Evolutionary conservation across 805 yeast species (phyloP), one percentile per base, ranked within the genome.

Genomic region (Ogataea pini): DNA sequence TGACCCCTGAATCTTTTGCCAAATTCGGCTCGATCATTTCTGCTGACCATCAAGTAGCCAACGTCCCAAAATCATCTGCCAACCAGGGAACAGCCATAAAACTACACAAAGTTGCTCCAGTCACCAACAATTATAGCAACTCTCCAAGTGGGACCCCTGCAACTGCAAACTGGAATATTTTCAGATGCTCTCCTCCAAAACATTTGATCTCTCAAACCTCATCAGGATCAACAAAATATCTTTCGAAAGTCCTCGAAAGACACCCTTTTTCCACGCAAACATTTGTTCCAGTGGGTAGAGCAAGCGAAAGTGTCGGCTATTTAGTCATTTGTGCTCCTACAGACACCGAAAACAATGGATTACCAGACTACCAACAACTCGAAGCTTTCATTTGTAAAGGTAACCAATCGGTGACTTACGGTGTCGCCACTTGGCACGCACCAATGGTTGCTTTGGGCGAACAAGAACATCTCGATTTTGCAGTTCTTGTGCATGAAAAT

Each of bases 11-110:
- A 31, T 62, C 76, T 1, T 90, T 89, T 60, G 77, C 78, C 1
- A 73, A 75, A 2, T 90, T 75, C 63, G 97, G 97, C 1, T 80
- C 85, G 0, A 82, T 88, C 9, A 79, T 90, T 36, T 85, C 94
- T 22, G 87, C 95, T 3, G 79, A 78, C 50, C 86, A 89, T 58
- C 95, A 88, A 65, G 72, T 87, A 24, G 61, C 67, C 31, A 61
- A 76, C 1, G 69, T 74, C 42, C 61, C 65, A 32, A 64, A 75
- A 27, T 62, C 77, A 4, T 68, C 77, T 17, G 97, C 97, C 4
- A 91, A 91, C 68, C 90, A 91, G 61, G 97, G 97, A n/a, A 91
- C 97, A 1, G 97, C 97, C 1, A 72, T 78, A 4, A 91, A 91
- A 59, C 65, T 89, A 39, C 80, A 79, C 52, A 76, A 83, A 52